Evolutionary conservation across 225 moss, liverwort and hornwort genomes (phyloP).

Genomic region (Sphagnum contortum): DNA sequence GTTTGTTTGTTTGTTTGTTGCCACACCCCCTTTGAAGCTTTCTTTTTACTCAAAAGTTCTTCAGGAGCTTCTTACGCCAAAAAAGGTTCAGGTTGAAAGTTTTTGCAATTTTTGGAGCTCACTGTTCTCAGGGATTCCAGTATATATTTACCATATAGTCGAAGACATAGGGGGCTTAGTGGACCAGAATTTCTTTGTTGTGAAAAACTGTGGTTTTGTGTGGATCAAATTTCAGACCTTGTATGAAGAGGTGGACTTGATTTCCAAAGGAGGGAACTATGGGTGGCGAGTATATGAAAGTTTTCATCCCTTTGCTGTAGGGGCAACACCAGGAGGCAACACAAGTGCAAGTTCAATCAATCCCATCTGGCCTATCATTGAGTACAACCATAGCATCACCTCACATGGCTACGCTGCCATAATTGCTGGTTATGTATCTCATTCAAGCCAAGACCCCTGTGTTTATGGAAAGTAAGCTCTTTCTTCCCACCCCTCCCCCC

Average conservation of each 20-base stretch:
- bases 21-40: background rate
- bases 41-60: background rate
- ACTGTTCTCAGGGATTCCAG: no score
- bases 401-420: slow-evolving; percentile 19
- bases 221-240: slow-evolving; percentile 22
- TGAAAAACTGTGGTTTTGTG: no score
- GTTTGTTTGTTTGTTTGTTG: slow-evolving; percentile 13
- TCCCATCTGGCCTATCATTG: slow-evolving; percentile 57
- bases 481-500: no score
- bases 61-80: no score
- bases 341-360: slow-evolving; percentile 48
- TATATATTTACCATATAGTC: no score
- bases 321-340: slow-evolving; percentile 47
- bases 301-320: slow-evolving; percentile 23
- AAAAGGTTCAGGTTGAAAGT: no score
- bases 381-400: slow-evolving; percentile 35
- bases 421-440: slow-evolving; percentile 69
- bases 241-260: slow-evolving; percentile 70
- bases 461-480: slow-evolving; percentile 62
- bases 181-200: no score
- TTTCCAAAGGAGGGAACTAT: slow-evolving; percentile 88
- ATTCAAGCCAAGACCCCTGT: slow-evolving; percentile 69
- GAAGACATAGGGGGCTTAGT: no score
- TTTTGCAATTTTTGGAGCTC: no score
- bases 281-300: slow-evolving; percentile 95